Conservation (phyloP, 2,329 filamentous ascomycete genomes). For the Trichophaea hybrida region DNA sequence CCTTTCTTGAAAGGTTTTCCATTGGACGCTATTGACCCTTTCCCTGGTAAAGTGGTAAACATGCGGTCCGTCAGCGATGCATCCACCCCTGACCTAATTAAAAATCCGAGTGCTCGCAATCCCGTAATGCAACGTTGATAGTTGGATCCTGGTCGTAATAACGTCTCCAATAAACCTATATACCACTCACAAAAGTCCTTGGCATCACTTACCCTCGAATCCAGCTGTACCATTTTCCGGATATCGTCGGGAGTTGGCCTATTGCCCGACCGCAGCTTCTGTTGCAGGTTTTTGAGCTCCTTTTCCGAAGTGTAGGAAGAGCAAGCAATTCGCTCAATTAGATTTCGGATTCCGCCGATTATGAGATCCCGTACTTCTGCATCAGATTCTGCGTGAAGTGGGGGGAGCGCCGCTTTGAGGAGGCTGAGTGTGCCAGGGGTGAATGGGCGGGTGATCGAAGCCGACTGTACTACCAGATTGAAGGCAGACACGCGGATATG, state of each 20-base stretch:
- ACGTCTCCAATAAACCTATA: constrained; percentile 52
- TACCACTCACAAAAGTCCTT: constrained; percentile 61
- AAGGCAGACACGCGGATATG: constrained; percentile 65
- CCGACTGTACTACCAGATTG: constrained; percentile 63
- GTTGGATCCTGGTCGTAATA: constrained; percentile 66
- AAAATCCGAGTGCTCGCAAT: constrained; percentile 37
- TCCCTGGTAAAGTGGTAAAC: background rate
- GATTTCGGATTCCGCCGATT: constrained; percentile 55
- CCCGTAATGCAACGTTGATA: constrained; percentile 82
- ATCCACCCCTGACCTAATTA: constrained; percentile 11
- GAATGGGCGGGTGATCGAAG: constrained; percentile 59
- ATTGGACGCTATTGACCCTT: background rate
- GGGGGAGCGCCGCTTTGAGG: constrained; percentile 50
- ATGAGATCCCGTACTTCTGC: constrained; percentile 75
- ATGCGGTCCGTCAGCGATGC: background rate
- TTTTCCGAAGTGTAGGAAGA: constrained; percentile 45
- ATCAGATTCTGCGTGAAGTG: constrained; percentile 70
- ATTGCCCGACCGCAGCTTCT: constrained; percentile 2
- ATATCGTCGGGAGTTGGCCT: constrained; percentile 6
- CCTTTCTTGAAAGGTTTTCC: constrained; percentile 28
- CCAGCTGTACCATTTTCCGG: constrained; percentile 26
- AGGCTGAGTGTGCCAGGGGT: constrained; percentile 46
- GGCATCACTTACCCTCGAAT: constrained; percentile 34
- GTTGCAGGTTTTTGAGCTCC: constrained; percentile 22
- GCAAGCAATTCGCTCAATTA: constrained; percentile 61